phyloP scores from a whole-genome alignment of 129 eudicot species.

The Flaveria trinervia region DNA sequence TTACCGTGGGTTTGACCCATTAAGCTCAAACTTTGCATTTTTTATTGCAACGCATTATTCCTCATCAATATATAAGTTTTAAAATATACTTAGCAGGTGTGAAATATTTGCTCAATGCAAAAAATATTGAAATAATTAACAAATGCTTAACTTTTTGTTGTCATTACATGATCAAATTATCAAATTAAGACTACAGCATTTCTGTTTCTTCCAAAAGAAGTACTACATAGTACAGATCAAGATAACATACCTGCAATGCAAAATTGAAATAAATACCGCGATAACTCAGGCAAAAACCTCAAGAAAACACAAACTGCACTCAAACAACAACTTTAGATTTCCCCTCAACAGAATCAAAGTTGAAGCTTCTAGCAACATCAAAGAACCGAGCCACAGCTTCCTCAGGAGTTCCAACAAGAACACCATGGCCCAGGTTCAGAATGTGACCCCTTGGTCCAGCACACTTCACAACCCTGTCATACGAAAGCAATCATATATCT shows the following conservation, averaged over 20 bases:
- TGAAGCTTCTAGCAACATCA: constrained; percentile 82
- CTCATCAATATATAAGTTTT: not conserved
- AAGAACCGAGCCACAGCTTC: constrained; percentile 98
- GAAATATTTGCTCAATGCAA: not conserved
- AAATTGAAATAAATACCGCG: constrained; percentile 10
- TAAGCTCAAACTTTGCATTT: not conserved
- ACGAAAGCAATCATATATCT: constrained; percentile 12
- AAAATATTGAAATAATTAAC: not conserved
- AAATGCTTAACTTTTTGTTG: not conserved
- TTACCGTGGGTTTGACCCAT: not conserved
- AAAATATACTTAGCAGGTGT: not conserved
- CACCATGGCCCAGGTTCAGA: constrained; percentile 94
- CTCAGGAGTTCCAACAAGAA: constrained; percentile 98
- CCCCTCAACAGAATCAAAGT: constrained; percentile 50
- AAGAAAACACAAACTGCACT: constrained; percentile 23
- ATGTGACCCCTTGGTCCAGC: constrained; percentile 90
- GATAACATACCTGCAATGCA: constrained; percentile 21
- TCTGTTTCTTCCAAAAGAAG: constrained; percentile 21
- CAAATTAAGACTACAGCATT: constrained; percentile 20
- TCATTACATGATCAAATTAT: constrained; percentile 24
- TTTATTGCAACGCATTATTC: not conserved
- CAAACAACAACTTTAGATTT: constrained; percentile 52
- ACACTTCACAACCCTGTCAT: constrained; percentile 83
- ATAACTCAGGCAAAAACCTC: constrained; percentile 12
- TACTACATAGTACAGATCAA: constrained; percentile 23